Evolutionary conservation across 2,329 filamentous ascomycete genomes (phyloP).

Genomic region (Rutstroemia sp.): DNA sequence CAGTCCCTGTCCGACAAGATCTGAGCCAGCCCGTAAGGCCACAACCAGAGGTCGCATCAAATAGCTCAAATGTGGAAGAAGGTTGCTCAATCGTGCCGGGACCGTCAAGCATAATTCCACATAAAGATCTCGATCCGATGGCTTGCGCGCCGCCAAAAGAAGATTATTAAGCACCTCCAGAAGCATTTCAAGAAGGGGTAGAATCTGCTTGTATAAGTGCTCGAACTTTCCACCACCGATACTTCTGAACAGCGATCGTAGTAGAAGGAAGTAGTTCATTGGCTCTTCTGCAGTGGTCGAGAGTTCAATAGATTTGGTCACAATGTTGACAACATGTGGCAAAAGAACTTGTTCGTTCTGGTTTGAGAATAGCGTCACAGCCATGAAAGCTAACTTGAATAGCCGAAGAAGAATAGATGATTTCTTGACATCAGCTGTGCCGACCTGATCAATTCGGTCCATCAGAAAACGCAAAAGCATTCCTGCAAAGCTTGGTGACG

Average conservation of each 20-base stretch:
- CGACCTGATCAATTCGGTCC: constrained; percentile 92
- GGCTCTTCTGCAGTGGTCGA: constrained; percentile 94
- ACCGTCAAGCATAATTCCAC: constrained; percentile 96
- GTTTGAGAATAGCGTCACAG: constrained; percentile 86
- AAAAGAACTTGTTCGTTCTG: constrained; percentile 95
- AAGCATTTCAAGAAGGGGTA: constrained; percentile 94
- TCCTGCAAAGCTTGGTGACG: constrained; percentile 92
- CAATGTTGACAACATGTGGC: constrained; percentile 93
- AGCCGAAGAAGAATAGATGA: constrained; percentile 87
- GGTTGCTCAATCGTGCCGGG: constrained; percentile 85
- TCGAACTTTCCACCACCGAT: constrained; percentile 98
- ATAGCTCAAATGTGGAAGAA: constrained; percentile 90
- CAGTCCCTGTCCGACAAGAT: constrained; percentile 89
- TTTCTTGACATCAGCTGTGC: constrained; percentile 83
- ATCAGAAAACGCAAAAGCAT: constrained; percentile 98
- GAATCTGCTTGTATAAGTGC: constrained; percentile 94
- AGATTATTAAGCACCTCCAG: constrained; percentile 95
- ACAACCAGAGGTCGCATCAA: constrained; percentile 98
- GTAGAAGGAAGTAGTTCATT: constrained; percentile 95
- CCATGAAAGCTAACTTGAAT: constrained; percentile 99
- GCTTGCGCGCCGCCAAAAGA: constrained; percentile 81
- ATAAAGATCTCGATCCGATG: constrained; percentile 86
- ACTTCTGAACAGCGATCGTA: constrained; percentile 88
- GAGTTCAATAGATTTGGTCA: constrained; percentile 93
- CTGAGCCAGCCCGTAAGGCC: constrained; percentile 80